Conservation (phyloP, 2,329 filamentous ascomycete genomes). For the Diaporthe caulivora region DNA sequence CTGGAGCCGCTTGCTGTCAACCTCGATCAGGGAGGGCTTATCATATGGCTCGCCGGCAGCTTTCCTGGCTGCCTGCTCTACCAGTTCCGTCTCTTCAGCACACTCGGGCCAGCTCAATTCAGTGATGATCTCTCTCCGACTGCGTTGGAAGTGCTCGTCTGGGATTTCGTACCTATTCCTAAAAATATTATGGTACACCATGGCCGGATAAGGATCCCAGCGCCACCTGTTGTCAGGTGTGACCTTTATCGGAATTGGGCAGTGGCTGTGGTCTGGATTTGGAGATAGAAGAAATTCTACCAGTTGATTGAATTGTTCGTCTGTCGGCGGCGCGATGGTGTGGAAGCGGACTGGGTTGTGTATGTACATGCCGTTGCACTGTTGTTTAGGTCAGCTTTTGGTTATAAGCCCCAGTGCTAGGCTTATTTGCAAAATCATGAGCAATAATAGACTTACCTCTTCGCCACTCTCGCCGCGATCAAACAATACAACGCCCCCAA, state of each 20-base stretch:
- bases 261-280: neutral
- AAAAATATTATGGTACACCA: neutral
- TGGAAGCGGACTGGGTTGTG: neutral
- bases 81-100: neutral
- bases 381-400: no score
- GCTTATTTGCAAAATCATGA: no score
- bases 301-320: neutral
- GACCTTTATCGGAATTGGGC: neutral
- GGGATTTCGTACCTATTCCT: neutral
- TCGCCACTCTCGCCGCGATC: neutral
- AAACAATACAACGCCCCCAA: constrained; percentile 3
- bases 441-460: neutral
- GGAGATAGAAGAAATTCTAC: neutral
- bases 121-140: neutral
- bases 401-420: no score
- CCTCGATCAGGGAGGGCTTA: neutral
- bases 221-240: neutral
- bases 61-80: neutral
- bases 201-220: neutral
- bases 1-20: neutral
- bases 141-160: no score
- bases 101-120: neutral
- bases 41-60: neutral
- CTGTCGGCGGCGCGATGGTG: constrained; percentile 1
- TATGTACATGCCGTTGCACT: constrained; percentile 6